Conservation (phyloP, 305 asterid species). For the Fraxinus sp. region DNA sequence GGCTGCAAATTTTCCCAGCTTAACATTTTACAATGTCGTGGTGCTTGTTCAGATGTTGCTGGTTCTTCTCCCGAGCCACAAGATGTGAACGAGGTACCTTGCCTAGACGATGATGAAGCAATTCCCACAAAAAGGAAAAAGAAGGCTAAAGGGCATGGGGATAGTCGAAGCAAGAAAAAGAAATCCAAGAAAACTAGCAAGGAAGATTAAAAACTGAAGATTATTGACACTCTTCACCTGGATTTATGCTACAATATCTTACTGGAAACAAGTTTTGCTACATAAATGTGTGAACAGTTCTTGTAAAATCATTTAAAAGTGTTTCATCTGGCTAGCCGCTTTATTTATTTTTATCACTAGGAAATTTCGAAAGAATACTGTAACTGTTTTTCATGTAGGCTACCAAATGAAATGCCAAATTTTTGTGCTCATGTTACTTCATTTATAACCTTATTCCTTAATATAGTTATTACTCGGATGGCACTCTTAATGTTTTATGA, state of each 20-base stretch:
- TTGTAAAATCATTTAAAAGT: neutral
- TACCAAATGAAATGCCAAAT: neutral
- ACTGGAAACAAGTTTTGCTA: neutral
- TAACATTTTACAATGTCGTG: neutral
- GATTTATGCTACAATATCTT: neutral
- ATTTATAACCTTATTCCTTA: neutral
- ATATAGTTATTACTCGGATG: neutral
- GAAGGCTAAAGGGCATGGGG: conserved; percentile 28
- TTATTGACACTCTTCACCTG: conserved; percentile 7
- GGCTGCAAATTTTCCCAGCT: neutral
- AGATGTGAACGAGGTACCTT: conserved; percentile 25
- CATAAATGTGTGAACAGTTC: neutral
- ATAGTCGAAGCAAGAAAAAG: conserved; percentile 44
- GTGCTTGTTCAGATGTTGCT: conserved; percentile 25
- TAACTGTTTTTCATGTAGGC: neutral
- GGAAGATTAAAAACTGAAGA: conserved; percentile 27
- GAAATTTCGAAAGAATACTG: neutral
- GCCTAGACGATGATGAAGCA: conserved; percentile 27
- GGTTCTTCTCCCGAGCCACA: conserved; percentile 33
- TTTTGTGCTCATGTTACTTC: neutral
- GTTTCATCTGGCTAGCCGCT: neutral
- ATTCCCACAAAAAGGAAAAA: conserved; percentile 46
- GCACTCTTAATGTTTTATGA: neutral
- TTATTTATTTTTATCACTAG: neutral
- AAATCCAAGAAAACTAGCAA: conserved; percentile 48